Base-by-base conservation (phyloP, 2,329 filamentous ascomycete species). In the Fusarium drepaniforme region DNA sequence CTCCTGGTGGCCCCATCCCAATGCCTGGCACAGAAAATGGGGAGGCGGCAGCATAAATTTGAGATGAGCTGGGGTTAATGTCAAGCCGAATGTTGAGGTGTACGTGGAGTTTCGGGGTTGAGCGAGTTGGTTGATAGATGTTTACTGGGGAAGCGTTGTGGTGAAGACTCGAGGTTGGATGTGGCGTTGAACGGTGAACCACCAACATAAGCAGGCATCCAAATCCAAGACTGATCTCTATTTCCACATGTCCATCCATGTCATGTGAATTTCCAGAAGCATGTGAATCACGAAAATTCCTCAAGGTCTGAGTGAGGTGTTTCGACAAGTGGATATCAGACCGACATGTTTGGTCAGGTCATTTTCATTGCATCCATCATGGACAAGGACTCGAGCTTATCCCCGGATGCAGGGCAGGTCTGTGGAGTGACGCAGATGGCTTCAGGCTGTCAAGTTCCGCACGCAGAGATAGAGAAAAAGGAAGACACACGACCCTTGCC, bases 1-100 rank as follows among this genome's bases (percentile, higher is more conserved):
- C 93, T 28, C 94, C 94, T 1, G 94, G 94, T 70, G 94, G 94
- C 1, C 88, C 92, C 6, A 84, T 94, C 16, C 85, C 90, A 6
- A 90, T 93, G 84, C 90, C 90, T 33, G 74, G 67, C 4, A 64
- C 69, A 35, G 72, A 75, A 42, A 70, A 67, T 33, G 60, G 59
- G 37, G 79, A 74, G 18, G 66, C 66, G 37, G 51, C 68, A 59
- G 68, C 58, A 21, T 68, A 77, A 30, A 58, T 33, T 37, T 46
- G 16, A 67, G 49, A 63, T 66, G 58, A 57, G 56, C 56, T 49
- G 72, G 49, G 60, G 37, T 49, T 37, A 65, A 60, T 57, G 33
- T 42, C 16, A 51, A 49, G 56, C 23, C 35, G 66, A 35, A 49
- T 63, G 56, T 56, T 76, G 51, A 66, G 58, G 60, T 57, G 64